Percentiles rank a stretch among this genome's conserved stretches.
phyloP scores from a whole-genome alignment of 306 rosid species.

The Vicia sativa region DNA sequence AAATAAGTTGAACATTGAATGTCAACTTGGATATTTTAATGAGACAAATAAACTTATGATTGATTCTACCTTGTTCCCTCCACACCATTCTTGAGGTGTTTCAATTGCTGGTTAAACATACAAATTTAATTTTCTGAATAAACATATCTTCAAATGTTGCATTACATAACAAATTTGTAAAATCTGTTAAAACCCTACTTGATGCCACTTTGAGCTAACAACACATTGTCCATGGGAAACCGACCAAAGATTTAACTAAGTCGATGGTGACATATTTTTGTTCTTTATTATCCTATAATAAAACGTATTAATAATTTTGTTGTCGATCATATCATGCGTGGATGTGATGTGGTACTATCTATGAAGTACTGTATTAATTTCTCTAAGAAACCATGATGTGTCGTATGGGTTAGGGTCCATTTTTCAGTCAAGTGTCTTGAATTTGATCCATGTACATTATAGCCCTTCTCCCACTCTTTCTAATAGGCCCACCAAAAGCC shows the following conservation, averaged over 20 bases:
- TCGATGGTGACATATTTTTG: background rate
- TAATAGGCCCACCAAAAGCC: conserved; percentile 40
- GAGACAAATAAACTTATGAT: too few relatives aligned
- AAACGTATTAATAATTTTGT: background rate
- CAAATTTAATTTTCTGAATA: background rate
- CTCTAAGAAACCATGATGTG: background rate
- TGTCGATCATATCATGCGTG: conserved; percentile 18
- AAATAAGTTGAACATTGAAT: too few relatives aligned
- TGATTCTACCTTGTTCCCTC: background rate
- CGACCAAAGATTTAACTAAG: background rate
- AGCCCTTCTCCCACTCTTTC: background rate
- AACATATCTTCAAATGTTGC: background rate
- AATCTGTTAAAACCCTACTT: background rate
- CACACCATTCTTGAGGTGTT: background rate
- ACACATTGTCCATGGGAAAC: background rate
- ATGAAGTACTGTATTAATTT: background rate
- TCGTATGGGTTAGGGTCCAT: conserved; percentile 25
- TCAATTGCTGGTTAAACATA: too few relatives aligned
- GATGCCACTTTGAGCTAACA: background rate
- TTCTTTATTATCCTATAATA: background rate
- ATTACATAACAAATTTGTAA: background rate
- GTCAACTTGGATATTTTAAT: too few relatives aligned
- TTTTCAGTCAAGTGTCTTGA: conserved; percentile 32
- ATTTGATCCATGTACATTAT: conserved; percentile 20
- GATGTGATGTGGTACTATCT: background rate